phyloP scores from a whole-genome alignment of 192 early-diverging fungal genomes.

The Linnemannia elongata region DNA sequence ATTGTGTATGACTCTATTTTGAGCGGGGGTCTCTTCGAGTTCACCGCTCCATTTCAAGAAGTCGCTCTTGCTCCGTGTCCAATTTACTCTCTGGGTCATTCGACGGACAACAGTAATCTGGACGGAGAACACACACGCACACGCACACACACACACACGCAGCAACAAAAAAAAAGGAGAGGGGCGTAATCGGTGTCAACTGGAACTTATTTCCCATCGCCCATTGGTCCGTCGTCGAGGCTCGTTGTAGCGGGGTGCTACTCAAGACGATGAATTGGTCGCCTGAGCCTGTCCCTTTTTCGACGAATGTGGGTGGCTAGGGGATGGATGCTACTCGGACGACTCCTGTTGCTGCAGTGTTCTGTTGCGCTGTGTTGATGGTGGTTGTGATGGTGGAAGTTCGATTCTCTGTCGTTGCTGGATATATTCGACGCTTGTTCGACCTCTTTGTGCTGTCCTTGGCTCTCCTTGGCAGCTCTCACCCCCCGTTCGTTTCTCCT shows the following conservation, averaged over 20 bases:
- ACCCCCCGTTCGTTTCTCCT: not conserved
- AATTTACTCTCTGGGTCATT: not conserved
- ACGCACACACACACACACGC: not conserved
- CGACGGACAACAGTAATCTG: conserved; percentile 9
- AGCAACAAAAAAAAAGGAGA: conserved; percentile 5
- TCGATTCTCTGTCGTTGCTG: not conserved
- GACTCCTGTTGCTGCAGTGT: not conserved
- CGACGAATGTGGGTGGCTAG: not conserved
- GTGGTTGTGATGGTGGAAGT: not conserved
- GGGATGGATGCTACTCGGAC: not conserved
- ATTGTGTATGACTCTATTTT: not conserved
- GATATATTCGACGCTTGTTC: not conserved
- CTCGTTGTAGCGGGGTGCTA: not conserved
- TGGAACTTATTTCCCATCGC: not conserved
- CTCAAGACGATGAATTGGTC: not conserved
- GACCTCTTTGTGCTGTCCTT: not conserved
- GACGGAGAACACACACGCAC: conserved; percentile 1
- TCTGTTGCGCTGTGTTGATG: not conserved
- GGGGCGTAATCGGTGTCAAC: not conserved
- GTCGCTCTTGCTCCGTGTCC: not conserved
- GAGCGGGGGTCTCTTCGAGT: not conserved
- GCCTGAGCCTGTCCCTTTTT: not conserved
- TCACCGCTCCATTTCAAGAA: not conserved
- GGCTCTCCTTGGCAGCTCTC: not conserved
- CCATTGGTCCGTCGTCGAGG: not conserved